These are phyloP conservation scores for Ceratocystis ficicola DNA, from an alignment of 2,329 filamentous ascomycete species.

Conservation along the genomic window DNA sequence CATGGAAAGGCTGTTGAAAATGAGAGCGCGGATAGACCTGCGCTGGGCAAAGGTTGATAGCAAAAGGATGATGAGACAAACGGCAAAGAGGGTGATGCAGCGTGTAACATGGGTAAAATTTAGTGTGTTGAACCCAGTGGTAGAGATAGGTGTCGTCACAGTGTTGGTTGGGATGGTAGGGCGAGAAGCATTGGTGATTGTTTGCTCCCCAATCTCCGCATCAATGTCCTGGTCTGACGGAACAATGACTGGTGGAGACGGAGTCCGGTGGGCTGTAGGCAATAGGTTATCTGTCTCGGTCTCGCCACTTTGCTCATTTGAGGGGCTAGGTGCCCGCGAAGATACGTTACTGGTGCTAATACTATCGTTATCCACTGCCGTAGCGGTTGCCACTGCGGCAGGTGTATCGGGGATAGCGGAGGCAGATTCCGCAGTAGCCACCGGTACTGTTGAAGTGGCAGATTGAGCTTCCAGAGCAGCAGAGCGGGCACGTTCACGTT, in stretches of 20 bases:
- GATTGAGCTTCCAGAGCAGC: not conserved
- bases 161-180: constrained; percentile 22
- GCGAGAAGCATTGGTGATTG: not conserved
- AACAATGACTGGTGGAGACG: constrained; percentile 37
- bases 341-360: constrained; percentile 20
- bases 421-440: constrained; percentile 26
- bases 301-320: constrained; percentile 8
- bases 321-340: constrained; percentile 22
- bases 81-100: constrained; percentile 44
- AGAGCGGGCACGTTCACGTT: constrained; percentile 30
- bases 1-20: constrained; percentile 54
- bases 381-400: not conserved
- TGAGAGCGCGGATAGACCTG: constrained; percentile 40
- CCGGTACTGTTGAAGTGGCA: constrained; percentile 26
- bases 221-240: constrained; percentile 53
- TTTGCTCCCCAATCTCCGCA: constrained; percentile 42
- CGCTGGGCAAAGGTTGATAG: constrained; percentile 52
- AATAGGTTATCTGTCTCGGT: constrained; percentile 15
- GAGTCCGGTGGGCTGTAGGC: constrained; percentile 21
- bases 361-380: not conserved
- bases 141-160: constrained; percentile 29
- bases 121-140: constrained; percentile 27
- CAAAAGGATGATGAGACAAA: constrained; percentile 45
- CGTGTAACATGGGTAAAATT: constrained; percentile 46
- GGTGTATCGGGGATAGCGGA: constrained; percentile 7